Percentiles rank a stretch among this genome's conserved stretches.
phyloP scores from a whole-genome alignment of 768 basidiomycete genomes.

The Trametes meyenii region DNA sequence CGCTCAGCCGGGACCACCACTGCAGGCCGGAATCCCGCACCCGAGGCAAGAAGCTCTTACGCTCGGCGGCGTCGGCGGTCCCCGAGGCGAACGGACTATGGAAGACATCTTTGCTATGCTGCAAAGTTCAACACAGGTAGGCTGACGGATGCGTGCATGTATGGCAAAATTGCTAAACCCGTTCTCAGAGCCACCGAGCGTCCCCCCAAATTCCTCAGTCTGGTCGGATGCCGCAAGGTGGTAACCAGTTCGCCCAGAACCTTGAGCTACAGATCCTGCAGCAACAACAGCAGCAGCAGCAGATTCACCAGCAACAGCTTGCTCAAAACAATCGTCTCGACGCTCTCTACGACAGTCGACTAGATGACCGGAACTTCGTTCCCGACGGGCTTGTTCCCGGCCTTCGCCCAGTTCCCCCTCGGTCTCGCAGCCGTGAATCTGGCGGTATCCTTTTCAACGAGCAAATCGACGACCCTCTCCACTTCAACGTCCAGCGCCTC shows the following conservation, averaged over 20 bases:
- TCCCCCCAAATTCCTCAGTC: slow-evolving; percentile 30
- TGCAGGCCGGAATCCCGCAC: slow-evolving; percentile 40
- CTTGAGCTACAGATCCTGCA: slow-evolving; percentile 43
- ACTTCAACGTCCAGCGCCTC: slow-evolving; percentile 62
- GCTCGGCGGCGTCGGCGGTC: slow-evolving; percentile 40
- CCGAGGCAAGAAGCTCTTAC: slow-evolving; percentile 46
- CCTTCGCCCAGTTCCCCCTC: slow-evolving; percentile 65
- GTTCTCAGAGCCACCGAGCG: slow-evolving; percentile 26
- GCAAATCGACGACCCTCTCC: slow-evolving; percentile 59
- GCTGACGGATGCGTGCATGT: slow-evolving; percentile 22
- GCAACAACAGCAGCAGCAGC: slow-evolving; percentile 44
- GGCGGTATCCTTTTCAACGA: slow-evolving; percentile 56
- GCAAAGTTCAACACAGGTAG: slow-evolving; percentile 74
- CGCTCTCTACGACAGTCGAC: slow-evolving; percentile 69
- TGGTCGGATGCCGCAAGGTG: slow-evolving; percentile 29
- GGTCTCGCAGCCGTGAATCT: slow-evolving; percentile 58
- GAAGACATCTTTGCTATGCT: slow-evolving; percentile 85
- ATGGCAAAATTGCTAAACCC: not conserved
- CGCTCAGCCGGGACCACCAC: slow-evolving; percentile 42
- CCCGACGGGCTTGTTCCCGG: slow-evolving; percentile 89
- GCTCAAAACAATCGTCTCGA: slow-evolving; percentile 57
- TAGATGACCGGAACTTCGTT: slow-evolving; percentile 77
- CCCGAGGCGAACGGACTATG: slow-evolving; percentile 58
- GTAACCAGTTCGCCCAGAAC: slow-evolving; percentile 30
- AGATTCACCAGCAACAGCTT: slow-evolving; percentile 43